Base-by-base conservation (phyloP, 257 asterid species). In the Solanum gandarillasii region DNA sequence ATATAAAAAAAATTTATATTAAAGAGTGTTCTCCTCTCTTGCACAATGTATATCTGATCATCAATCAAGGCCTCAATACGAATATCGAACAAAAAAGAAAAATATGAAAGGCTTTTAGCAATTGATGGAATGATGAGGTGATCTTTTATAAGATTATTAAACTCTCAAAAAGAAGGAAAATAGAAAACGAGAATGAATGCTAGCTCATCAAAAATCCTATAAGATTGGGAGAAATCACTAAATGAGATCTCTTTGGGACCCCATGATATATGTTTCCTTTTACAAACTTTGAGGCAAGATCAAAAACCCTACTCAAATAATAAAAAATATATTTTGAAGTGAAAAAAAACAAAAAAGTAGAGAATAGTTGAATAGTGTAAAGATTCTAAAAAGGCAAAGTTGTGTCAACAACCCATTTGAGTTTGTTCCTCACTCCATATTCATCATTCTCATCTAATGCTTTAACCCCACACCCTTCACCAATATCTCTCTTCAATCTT, bases 261-360 rank as follows among this genome's bases (percentile, higher is more conserved):
- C 87, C 29, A 86, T 73, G 68, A 86, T 38, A 36, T 35, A 21
- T 31, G 31, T 62, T 62, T 20, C 88, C 23, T 91, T 91, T 91
- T 74, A 62, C 94, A 74, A 93, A 91, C 94, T 92, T 94, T 93
- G 93, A 93, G 89, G 93, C 91, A 91, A 89, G 83, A 88, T 75
- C 89, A 48, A 88, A 34, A 86, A 87, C 87, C 89, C 85, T 73
- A 84, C 65, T 86, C 39, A 48, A 83, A 79, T 81, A 89, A 62
- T 62, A 21, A 25, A 78, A 27, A 65, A 16, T 27, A 68, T 27
- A 67, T 67, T 25, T 67, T 27, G 36, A 68, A 27, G 36, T 43
- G 20, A 3, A 12, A 68, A 68, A 68, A 68, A 68, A 27, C 34
- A 12, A 29, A 68, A 68, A 68, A 68, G 75, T 12, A 68, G 35